Evolutionary conservation across 2,329 filamentous ascomycete species (phyloP).

Genomic region (Fusarium sarcochroum): DNA sequence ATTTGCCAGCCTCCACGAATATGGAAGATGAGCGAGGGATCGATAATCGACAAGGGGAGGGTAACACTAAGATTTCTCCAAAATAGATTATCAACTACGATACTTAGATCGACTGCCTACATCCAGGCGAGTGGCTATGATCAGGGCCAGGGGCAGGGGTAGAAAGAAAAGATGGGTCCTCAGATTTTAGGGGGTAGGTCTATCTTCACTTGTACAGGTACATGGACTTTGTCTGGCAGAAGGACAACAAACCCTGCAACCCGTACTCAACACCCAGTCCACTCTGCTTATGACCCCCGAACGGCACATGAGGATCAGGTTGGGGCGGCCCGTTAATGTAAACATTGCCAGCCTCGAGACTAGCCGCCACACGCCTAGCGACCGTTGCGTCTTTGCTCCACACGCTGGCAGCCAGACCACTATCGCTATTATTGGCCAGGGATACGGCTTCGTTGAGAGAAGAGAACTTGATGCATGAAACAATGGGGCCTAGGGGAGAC

Average conservation of each 20-base stretch:
- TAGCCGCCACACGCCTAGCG: not conserved
- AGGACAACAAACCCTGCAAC: slow-evolving; percentile 4
- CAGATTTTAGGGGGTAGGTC: not conserved
- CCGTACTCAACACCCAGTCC: slow-evolving; percentile 12
- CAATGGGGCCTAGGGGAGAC: not conserved
- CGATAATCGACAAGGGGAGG: too few species aligned
- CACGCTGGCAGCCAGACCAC: slow-evolving; percentile 6
- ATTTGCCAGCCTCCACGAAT: too few species aligned
- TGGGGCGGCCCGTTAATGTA: slow-evolving; percentile 16
- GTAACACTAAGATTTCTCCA: too few species aligned
- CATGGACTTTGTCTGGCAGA: slow-evolving; percentile 7
- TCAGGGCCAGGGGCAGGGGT: too few species aligned
- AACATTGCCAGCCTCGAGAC: slow-evolving; percentile 2
- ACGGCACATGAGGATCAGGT: slow-evolving; percentile 9
- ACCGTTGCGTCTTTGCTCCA: not conserved
- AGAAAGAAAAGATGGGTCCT: too few species aligned
- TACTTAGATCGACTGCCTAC: too few species aligned
- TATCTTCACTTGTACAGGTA: slow-evolving; percentile 13
- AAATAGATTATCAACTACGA: too few species aligned
- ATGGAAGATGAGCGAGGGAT: too few species aligned
- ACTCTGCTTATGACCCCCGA: slow-evolving; percentile 16
- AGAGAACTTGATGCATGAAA: slow-evolving; percentile 11
- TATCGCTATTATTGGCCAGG: slow-evolving; percentile 7
- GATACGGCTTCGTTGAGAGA: slow-evolving; percentile 1
- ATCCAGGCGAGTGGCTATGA: too few species aligned